Base-by-base conservation (phyloP, 1,284 basidiomycete species). In the Ceratobasidium sp. region DNA sequence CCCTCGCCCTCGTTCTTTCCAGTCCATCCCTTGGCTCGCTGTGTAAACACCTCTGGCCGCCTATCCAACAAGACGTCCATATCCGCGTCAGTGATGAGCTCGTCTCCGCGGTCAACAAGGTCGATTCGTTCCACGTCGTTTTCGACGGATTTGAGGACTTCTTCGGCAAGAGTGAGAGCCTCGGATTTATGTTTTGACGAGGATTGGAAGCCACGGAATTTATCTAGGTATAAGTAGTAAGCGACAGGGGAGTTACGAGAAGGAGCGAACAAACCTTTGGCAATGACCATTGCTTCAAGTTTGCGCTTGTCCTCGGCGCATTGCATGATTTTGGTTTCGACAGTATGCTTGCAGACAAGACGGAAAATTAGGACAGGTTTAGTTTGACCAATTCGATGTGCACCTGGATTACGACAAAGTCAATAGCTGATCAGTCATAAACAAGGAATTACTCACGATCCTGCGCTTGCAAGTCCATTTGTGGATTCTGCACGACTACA, bases 391-490 rank as follows among this genome's bases (percentile, higher is more conserved):
- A 99, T 99, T 7, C 97, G 91, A 83, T 99, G 97, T 0, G 95
- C 97, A 25, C 57, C 57, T 59, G 57, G 25, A 32, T 34, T 4
- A 34, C 22, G 9, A 34, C 2, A 8, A 59, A 7, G 9, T 59
- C 22, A 37, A 11, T 17, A 34, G 34, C 6, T 19, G 46, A 49
- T 49, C 19, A 11, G 15, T 1, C 57, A 59, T 22, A 17, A 59
- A 59, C 19, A 32, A 34, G 57, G 13, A 59, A 32, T 9, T 34
- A 59, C 57, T 59, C 29, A 44, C 97, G 90, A 82, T 98, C 97
- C 83, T 97, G 95, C 0, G 97, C 97, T 84, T 99, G 97, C 4
- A 96, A 86, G 80, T 99, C 97, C 91, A 97, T 96, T 86, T 97
- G 95, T 0, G 97, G 97, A 81, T 96, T 98, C 95, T 95, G 79